Base-by-base conservation (phyloP, 2,329 filamentous ascomycete genomes). In the Aureobasidium leucospermi region DNA sequence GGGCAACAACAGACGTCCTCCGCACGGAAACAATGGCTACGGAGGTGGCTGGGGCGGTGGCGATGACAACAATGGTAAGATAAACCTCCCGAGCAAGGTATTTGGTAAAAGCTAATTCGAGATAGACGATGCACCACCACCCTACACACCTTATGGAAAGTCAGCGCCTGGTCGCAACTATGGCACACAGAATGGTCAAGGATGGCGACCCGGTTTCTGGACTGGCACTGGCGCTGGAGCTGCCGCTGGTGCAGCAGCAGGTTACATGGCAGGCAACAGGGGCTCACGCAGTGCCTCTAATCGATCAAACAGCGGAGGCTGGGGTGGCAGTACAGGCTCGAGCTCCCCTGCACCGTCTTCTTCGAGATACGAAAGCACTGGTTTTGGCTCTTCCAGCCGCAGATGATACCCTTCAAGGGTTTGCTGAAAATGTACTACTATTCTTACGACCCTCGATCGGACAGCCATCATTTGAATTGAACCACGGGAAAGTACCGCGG, bases 191-290 rank as follows among this genome's bases (percentile, higher is more conserved):
- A 46, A 45, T 56, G 59, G 64, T 61, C 72, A 81, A 62, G 77
- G 78, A 1, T 90, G 87, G 86, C 79, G 80, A 52, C 87, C 88
- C 5, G 88, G 88, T 1, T 90, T 91, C 73, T 91, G 87, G 87
- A 81, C 77, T 16, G 88, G 87, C 19, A 74, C 83, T n/a, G 79
- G 82, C 0, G 81, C 81, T 15, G 89, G 88, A 46, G 86, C 85
- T 5, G 87, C 82, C 0, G 81, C 81, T 13, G 89, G 88, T 45
- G 86, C 85, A 4, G 86, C 87, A 1, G 87, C 86, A 3, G 85
- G 79, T 1, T 90, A 89, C 67, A 70, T 81, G 60, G 85, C 85
- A 6, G 83, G 83, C 0, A 80, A 68, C 43, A 67, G 68, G 62
- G 71, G 71, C 60, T 67, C 71, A 63, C 59, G 68, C 63, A 67